Percentiles rank a stretch among this genome's conserved stretches.
Evolutionary conservation across 2,329 filamentous ascomycete genomes (phyloP).

Genomic region (Madurella mycetomatis): DNA sequence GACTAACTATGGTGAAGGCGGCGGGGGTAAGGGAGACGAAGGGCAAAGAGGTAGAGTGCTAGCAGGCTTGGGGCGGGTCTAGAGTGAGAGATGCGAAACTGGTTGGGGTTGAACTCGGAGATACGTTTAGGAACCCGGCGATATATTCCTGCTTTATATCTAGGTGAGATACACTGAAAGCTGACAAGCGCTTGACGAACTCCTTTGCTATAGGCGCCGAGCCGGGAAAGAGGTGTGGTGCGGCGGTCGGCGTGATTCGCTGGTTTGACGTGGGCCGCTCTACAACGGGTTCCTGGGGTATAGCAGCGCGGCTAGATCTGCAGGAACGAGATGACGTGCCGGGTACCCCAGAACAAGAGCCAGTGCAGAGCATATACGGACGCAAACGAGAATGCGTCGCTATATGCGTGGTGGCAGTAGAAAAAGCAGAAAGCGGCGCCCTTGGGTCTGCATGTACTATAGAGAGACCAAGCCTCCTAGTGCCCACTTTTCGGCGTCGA

Average conservation of each 20-base stretch:
- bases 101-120: not conserved
- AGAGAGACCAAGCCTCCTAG: not conserved
- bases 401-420: not conserved
- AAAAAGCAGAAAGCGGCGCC: conserved; percentile 7
- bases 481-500: not conserved
- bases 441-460: not conserved
- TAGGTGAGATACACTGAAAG: not conserved
- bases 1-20: not conserved
- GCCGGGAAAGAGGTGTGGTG: too few species aligned
- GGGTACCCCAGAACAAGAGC: not conserved
- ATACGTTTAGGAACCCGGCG: not conserved
- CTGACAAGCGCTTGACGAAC: conserved; percentile 1
- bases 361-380: conserved; percentile 1
- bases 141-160: conserved; percentile 7
- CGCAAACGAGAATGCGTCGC: conserved; percentile 7
- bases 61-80: not conserved
- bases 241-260: too few species aligned
- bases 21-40: not conserved
- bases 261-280: conserved; percentile 1
- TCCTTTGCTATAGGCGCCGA: too few species aligned
- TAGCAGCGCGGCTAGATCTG: conserved; percentile 2
- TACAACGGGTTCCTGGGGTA: not conserved
- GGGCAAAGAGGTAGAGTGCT: not conserved
- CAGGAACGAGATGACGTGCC: conserved; percentile 3
- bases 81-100: not conserved